Base-by-base conservation (phyloP, 352 stramenopile species). In the Phytophthora megakarya region DNA sequence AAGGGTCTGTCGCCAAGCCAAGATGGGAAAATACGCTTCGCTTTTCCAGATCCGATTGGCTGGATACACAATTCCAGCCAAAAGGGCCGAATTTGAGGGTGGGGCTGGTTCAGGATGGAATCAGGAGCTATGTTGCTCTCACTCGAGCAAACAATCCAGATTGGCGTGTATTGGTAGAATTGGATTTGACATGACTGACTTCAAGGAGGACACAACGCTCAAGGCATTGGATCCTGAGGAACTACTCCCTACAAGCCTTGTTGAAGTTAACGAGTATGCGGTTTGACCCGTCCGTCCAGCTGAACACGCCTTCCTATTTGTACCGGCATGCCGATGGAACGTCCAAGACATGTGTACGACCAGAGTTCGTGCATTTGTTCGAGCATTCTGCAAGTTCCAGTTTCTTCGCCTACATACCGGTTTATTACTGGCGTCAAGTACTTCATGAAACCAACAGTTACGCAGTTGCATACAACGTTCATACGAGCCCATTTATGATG, bases 21-120 rank as follows among this genome's bases (percentile, higher is more conserved):
- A 47, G 45, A 52, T 53, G 22, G 10, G 16, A 3, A 2, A 44
- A 46, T 19, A 43, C 8, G 18, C 19, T n/a, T 44, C 55, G 18
- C 26, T 56, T 48, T 64, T 55, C 19, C 23, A 56, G 28, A 26
- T 56, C 18, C 25, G 25, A n/a, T 23, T 56, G 55, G 55, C 18
- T 55, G n/a, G 55, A 50, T 13, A 56, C 16, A 5, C 23, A 51
- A 6, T 64, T 64, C 19, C 45, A 64, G 19, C 43, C 19, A 6
- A 11, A 13, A 1, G 26, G 55, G 7, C n/a, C 42, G 3, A 16
- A 43, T 28, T 4, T 52, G 12, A 39, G 16, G 2, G 25, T 40
- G n/a, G 45, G 15, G 1, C 5, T 52, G 5, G 25, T 33, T 8
- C 28, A 53, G 18, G 7, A 25, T 15, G 39, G 46, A 4, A 53